A percentile compares a stretch with the other conserved stretches of the same genome.
Evolutionary conservation across 73 alveolate species (phyloP).

Genomic region (Strombidium stylifer): DNA sequence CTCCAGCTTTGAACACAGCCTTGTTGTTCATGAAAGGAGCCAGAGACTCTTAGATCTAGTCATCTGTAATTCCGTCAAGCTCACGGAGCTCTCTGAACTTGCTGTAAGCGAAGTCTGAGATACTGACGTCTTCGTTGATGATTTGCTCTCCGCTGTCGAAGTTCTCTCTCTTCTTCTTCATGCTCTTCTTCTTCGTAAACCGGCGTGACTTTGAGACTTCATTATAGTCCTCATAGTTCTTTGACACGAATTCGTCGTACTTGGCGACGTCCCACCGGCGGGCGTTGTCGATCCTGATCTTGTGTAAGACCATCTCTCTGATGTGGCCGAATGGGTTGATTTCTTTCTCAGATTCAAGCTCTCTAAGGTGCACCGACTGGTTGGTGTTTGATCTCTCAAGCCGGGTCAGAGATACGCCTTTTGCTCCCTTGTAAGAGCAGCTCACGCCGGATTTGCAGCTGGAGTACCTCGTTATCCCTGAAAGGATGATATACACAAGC

Average conservation of each 20-base stretch:
- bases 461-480: constrained; percentile 5
- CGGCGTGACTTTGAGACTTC: neutral
- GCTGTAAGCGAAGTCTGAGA: constrained; percentile 43
- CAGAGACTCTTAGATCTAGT: constrained; percentile 28
- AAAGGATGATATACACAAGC: constrained; percentile 54
- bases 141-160: neutral
- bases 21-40: constrained; percentile 41
- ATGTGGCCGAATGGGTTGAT: no score
- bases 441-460: neutral
- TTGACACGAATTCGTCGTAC: neutral
- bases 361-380: no score
- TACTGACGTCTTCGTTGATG: constrained; percentile 30
- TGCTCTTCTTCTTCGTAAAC: neutral
- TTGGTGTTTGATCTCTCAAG: no score
- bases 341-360: no score
- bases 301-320: no score
- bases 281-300: no score
- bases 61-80: constrained; percentile 13
- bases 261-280: neutral
- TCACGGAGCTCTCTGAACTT: constrained; percentile 32
- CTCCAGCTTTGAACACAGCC: constrained; percentile 59
- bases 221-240: neutral
- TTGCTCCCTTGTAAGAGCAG: no score
- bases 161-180: neutral
- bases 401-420: no score